Conservation (phyloP, 306 rosid species). For the barrel medic (Medicago truncatula) region MtrunA17r5.0-ANR NC_053046.1:33591501-33592000, state of each 20-base stretch:
- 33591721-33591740: neutral
- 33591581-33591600: neutral
- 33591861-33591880: conserved; percentile 44
- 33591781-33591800: too few relatives aligned
- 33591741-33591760: too few relatives aligned
- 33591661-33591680: conserved; percentile 43
- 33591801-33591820: too few relatives aligned
- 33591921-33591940: neutral
- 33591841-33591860: conserved; percentile 31
- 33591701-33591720: conserved; percentile 50
- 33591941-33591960: conserved; percentile 40
- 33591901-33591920: too few relatives aligned
- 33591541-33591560: neutral
- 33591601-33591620: neutral
- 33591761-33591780: too few relatives aligned
- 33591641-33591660: conserved; percentile 69
- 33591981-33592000: neutral
- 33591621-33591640: neutral
- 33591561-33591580: neutral
- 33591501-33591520: too few relatives aligned
- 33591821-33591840: neutral
- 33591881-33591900: neutral
- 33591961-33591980: conserved; percentile 22
- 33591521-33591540: neutral
- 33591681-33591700: conserved; percentile 24